Evolutionary conservation across 208 protist species (phyloP), one percentile per base, ranked within the genome.

Genomic region (Trypanosoma lewisi): DNA sequence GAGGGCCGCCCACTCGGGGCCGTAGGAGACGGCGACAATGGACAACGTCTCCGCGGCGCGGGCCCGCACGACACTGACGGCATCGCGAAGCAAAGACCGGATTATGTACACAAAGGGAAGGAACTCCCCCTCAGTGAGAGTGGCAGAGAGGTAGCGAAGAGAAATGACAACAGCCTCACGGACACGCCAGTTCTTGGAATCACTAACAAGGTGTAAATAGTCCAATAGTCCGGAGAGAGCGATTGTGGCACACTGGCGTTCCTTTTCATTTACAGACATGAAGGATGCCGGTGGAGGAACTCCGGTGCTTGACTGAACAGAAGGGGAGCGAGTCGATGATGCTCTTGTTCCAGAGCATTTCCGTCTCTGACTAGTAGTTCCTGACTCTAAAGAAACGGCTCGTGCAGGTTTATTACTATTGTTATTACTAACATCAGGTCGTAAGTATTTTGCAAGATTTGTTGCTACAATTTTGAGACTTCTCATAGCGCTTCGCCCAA

Each of bases 181-280:
- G 45, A 87, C 68, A 33, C 84, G 80, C 84, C 87, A 93, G 71
- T 85, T 93, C 34, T 68, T 68, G 4, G 86, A 82, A 51, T 79
- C 75, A 23, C 82, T 79, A 28, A 89, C 78, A 53, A 44, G 34
- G 51, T 70, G 62, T 9, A 93, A 58, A 34, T 76, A 65, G 6
- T 70, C 61, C 33, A 82, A 64, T 42, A 89, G 67, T 33, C 49
- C 51, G 11, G 36, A 44, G 7, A 80, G 67, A 9, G 83, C 73
- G 16, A 54, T 9, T 27, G 71, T 57, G 36, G 67, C 68, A 19
- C 75, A 63, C 36, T 70, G 45, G 16, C 52, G 33, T 1, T 52
- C 25, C 16, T 39, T 16, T 9, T 50, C 25, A 14, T 49, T 27
- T 7, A 60, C 27, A 25, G 19, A 21, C 23, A 11, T 34, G n/a